Percentiles rank a stretch among this genome's conserved stretches.
phyloP scores from a whole-genome alignment of 495 filamentous ascomycete species.

The Hypomontagnella submonticulosa region DNA sequence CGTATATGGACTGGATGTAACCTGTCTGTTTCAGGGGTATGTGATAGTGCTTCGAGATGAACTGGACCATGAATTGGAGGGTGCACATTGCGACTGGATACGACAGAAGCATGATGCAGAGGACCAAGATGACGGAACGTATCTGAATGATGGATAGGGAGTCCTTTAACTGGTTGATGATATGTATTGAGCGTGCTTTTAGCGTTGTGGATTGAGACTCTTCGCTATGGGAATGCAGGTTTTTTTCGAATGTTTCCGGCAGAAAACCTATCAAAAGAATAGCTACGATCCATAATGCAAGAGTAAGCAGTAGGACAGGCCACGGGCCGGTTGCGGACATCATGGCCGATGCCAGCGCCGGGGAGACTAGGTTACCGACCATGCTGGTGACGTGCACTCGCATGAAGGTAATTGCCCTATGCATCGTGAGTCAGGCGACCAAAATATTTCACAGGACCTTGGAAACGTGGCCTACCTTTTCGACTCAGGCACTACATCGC shows the following conservation, averaged over 20 bases:
- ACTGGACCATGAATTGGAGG: slow-evolving; percentile 46
- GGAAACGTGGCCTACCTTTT: slow-evolving; percentile 54
- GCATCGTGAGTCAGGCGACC: slow-evolving; percentile 7
- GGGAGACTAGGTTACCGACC: slow-evolving; percentile 62
- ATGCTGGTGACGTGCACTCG: slow-evolving; percentile 60
- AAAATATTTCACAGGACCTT: not conserved
- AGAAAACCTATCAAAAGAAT: slow-evolving; percentile 49
- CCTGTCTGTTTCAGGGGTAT: slow-evolving; percentile 45
- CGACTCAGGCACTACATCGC: slow-evolving; percentile 66
- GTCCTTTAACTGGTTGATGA: slow-evolving; percentile 37
- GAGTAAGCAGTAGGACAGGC: slow-evolving; percentile 57
- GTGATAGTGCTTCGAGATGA: slow-evolving; percentile 45
- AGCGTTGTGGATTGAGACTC: slow-evolving; percentile 9
- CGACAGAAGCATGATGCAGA: slow-evolving; percentile 42
- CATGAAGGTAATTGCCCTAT: slow-evolving; percentile 65
- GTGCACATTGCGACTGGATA: slow-evolving; percentile 39
- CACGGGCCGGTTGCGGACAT: slow-evolving; percentile 69
- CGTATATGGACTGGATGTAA: slow-evolving; percentile 47
- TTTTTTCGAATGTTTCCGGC: slow-evolving; percentile 57
- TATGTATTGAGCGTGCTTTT: slow-evolving; percentile 25
- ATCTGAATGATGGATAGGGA: slow-evolving; percentile 33
- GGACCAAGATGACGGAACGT: slow-evolving; percentile 37
- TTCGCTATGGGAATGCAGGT: not conserved
- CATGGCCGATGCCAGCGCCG: slow-evolving; percentile 63
- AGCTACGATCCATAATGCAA: slow-evolving; percentile 43